These are phyloP conservation scores for Abrus precatorius DNA, from an alignment of 306 rosid genomes.

Conservation along the genomic window DNA sequence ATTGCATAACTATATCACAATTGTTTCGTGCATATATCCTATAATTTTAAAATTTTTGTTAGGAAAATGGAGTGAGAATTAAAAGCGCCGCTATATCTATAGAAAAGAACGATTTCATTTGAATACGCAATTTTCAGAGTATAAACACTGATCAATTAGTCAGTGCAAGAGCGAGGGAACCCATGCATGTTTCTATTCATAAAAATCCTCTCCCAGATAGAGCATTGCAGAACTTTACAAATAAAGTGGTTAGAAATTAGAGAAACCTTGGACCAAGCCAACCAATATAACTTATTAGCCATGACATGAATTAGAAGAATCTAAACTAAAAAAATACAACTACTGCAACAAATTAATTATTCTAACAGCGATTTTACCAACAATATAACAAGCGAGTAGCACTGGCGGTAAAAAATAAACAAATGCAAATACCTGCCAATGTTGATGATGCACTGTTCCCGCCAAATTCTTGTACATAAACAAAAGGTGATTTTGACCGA, in stretches of 20 bases:
- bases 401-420: constrained; percentile 17
- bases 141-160: constrained; percentile 17
- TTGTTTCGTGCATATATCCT: background rate
- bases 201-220: background rate
- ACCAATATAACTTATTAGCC: background rate
- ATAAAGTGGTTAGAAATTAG: constrained; percentile 8
- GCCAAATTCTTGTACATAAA: constrained; percentile 65
- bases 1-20: background rate
- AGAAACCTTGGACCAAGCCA: constrained; percentile 9
- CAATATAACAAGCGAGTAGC: constrained; percentile 25
- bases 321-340: background rate
- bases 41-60: background rate
- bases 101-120: constrained; percentile 14
- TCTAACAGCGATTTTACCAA: constrained; percentile 7
- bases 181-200: background rate
- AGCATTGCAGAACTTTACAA: background rate
- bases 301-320: constrained; percentile 28
- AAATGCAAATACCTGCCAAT: constrained; percentile 32
- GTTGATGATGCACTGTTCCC: constrained; percentile 47
- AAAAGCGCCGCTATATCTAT: constrained; percentile 18
- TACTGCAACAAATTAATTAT: background rate
- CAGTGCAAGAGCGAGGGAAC: constrained; percentile 27
- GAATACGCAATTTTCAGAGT: constrained; percentile 24
- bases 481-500: constrained; percentile 72
- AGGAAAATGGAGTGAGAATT: background rate